Evolutionary conservation across 2,329 filamentous ascomycete genomes (phyloP).

Genomic region (Diaporthe batatas): DNA sequence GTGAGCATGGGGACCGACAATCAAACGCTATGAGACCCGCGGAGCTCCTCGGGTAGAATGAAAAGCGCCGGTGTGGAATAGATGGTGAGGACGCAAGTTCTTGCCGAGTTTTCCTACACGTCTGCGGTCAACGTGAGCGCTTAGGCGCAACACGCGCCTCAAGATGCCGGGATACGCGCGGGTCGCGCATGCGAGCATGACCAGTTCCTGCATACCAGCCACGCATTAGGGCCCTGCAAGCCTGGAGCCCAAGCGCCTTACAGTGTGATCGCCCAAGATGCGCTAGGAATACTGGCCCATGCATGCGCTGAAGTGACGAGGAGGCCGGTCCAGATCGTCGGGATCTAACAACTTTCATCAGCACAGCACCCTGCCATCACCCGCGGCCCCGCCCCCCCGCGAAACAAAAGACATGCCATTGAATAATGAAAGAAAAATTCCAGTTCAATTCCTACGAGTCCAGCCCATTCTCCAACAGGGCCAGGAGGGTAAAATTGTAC

Average conservation of each 20-base stretch:
- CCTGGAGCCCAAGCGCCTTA: not conserved
- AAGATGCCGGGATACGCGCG: conserved; percentile 9
- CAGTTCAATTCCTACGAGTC: not conserved
- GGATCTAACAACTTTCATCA: not conserved
- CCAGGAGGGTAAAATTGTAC: no score
- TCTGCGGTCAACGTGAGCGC: not conserved
- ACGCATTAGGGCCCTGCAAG: conserved; percentile 22
- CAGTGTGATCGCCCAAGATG: not conserved
- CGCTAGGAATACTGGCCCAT: not conserved
- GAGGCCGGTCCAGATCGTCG: not conserved
- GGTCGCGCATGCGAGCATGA: conserved; percentile 21
- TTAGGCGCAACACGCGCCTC: conserved; percentile 12
- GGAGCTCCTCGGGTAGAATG: not conserved
- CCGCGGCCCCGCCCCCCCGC: no score
- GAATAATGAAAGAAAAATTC: not conserved
- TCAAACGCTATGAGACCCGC: no score
- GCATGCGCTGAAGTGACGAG: not conserved
- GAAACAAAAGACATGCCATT: no score
- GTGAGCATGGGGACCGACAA: not conserved
- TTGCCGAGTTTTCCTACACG: not conserved
- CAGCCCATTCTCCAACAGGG: not conserved
- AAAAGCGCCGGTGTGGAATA: not conserved
- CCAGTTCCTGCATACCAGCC: conserved; percentile 26
- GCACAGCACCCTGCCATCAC: no score
- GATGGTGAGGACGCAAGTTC: not conserved